These are phyloP conservation scores for Dalechampia spathulata DNA, from an alignment of 441 rosid genomes.

Conservation along the genomic window DNA sequence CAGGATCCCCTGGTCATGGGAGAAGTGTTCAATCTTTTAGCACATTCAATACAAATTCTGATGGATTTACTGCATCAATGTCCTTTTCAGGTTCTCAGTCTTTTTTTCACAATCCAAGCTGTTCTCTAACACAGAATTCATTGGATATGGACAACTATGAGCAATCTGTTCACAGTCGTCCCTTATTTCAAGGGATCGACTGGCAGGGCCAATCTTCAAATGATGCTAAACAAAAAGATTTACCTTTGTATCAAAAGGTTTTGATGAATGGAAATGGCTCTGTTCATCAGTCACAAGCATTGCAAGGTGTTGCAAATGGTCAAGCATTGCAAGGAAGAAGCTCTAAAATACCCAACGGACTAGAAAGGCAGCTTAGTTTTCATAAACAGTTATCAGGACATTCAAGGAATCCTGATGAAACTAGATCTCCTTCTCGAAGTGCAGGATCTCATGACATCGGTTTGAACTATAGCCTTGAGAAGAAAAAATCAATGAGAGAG, in stretches of 20 bases:
- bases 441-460: constrained; percentile 51
- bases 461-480: constrained; percentile 53
- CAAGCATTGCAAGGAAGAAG: constrained; percentile 45
- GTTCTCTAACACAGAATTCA: constrained; percentile 82
- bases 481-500: constrained; percentile 50
- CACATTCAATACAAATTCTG: constrained; percentile 71
- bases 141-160: constrained; percentile 61
- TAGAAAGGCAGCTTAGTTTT: constrained; percentile 67
- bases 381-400: constrained; percentile 38
- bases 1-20: constrained; percentile 74
- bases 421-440: constrained; percentile 58
- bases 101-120: constrained; percentile 89
- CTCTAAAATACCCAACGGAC: constrained; percentile 48
- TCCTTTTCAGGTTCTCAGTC: constrained; percentile 96
- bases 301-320: constrained; percentile 39
- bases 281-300: constrained; percentile 42
- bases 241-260: constrained; percentile 49
- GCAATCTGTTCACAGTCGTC: constrained; percentile 96
- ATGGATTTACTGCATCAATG: constrained; percentile 86
- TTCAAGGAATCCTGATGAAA: constrained; percentile 34
- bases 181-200: constrained; percentile 81
- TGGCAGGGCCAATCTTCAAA: constrained; percentile 67
- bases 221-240: constrained; percentile 64
- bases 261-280: constrained; percentile 66
- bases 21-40: constrained; percentile 77